A percentile compares a stretch with the other conserved stretches of the same genome.
Conservation (phyloP, 1,284 basidiomycete genomes). For the Puccinia horiana region DNA sequence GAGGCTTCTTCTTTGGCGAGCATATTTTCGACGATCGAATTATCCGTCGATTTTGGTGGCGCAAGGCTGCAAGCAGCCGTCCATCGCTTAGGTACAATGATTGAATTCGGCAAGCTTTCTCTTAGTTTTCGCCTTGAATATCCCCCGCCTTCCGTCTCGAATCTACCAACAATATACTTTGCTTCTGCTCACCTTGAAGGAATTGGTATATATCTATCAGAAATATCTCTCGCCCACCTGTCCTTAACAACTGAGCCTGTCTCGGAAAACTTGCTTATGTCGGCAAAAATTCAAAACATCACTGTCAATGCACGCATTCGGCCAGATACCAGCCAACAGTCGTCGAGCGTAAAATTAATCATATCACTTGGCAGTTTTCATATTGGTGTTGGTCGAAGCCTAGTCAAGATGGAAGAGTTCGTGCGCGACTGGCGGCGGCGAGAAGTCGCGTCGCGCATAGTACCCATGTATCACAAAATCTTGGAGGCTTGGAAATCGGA, state of each 20-base stretch:
- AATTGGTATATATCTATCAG: constrained; percentile 21
- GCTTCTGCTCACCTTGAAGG: constrained; percentile 12
- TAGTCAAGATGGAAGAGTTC: constrained; percentile 42
- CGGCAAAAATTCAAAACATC: constrained; percentile 16
- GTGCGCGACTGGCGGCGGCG: constrained; percentile 25
- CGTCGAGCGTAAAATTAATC: not conserved
- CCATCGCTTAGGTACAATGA: constrained; percentile 15
- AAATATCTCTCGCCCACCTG: constrained; percentile 2
- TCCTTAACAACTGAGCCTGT: not conserved
- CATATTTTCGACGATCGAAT: constrained; percentile 22
- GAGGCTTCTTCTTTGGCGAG: not conserved
- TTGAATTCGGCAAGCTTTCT: constrained; percentile 17
- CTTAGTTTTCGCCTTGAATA: constrained; percentile 3
- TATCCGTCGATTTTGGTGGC: constrained; percentile 25
- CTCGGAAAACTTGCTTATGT: constrained; percentile 25
- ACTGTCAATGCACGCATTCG: not conserved
- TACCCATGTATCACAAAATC: constrained; percentile 33
- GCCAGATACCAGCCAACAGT: not conserved
- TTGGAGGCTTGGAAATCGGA: constrained; percentile 25
- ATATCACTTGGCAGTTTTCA: constrained; percentile 16
- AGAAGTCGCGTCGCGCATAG: constrained; percentile 33
- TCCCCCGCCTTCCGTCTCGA: not conserved
- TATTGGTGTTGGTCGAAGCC: constrained; percentile 21
- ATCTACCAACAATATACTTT: not conserved
- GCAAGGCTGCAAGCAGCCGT: constrained; percentile 19